A percentile compares a stretch with the other conserved stretches of the same genome.
Conservation (phyloP, 441 rosid genomes). For the Aleurites moluccanus region DNA sequence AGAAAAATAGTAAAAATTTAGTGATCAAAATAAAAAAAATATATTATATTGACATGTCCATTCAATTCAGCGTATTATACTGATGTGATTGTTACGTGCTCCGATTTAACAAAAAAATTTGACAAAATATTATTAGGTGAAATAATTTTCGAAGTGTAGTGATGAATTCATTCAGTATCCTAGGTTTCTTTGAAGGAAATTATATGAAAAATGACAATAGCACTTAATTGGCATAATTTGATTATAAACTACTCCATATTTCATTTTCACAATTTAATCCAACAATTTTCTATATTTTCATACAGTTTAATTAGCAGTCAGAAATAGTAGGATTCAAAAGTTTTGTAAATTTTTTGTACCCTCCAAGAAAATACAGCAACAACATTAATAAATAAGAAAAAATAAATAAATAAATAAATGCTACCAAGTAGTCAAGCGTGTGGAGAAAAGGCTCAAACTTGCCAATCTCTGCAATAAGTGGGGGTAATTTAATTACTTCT, state of each 20-base stretch:
- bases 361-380: neutral
- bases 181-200: neutral
- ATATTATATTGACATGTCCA: too few relatives aligned
- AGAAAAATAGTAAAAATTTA: too few relatives aligned
- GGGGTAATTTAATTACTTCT: too few relatives aligned
- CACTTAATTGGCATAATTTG: neutral
- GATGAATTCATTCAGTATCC: too few relatives aligned
- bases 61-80: too few relatives aligned
- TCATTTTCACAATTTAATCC: neutral
- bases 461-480: too few relatives aligned
- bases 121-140: too few relatives aligned
- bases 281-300: neutral
- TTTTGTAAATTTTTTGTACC: neutral
- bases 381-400: neutral
- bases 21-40: too few relatives aligned
- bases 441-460: too few relatives aligned
- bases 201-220: neutral
- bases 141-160: too few relatives aligned
- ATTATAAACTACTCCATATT: neutral
- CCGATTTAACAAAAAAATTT: too few relatives aligned
- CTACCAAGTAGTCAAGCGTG: neutral
- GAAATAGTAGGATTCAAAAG: neutral
- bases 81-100: too few relatives aligned
- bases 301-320: neutral
- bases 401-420: neutral